Percentiles rank a stretch among this genome's conserved stretches.
phyloP scores from a whole-genome alignment of 345 rosid species.

The Acer yangbiense region DNA sequence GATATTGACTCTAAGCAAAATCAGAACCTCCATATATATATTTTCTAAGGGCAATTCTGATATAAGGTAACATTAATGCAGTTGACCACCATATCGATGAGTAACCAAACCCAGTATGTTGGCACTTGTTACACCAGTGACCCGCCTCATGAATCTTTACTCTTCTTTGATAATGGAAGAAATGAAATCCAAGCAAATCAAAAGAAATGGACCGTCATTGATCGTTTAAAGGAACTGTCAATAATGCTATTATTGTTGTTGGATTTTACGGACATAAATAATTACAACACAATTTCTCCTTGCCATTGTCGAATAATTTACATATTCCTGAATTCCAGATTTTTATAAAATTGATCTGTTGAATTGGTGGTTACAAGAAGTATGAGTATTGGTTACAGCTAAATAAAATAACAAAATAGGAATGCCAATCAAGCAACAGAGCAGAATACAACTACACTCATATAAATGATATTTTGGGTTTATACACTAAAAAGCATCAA shows the following conservation, averaged over 20 bases:
- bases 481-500: neutral
- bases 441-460: neutral
- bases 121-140: too few relatives aligned
- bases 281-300: conserved; percentile 12
- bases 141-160: too few relatives aligned
- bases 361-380: neutral
- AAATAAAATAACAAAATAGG: neutral
- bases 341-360: neutral
- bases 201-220: neutral
- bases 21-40: too few relatives aligned
- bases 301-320: conserved; percentile 29
- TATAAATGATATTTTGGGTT: neutral
- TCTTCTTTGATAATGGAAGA: too few relatives aligned
- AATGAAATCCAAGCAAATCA: neutral
- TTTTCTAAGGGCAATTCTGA: too few relatives aligned
- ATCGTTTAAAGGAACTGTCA: neutral
- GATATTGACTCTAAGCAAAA: too few relatives aligned
- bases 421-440: neutral
- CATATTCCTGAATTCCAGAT: neutral
- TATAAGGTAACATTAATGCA: too few relatives aligned
- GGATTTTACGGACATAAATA: conserved; percentile 16
- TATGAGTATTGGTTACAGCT: neutral
- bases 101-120: too few relatives aligned
- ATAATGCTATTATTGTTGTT: conserved; percentile 13
- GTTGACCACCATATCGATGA: too few relatives aligned